A percentile compares a stretch with the other conserved stretches of the same genome.
phyloP scores from a whole-genome alignment of 768 basidiomycete genomes.

The Cubamyces sp. region DNA sequence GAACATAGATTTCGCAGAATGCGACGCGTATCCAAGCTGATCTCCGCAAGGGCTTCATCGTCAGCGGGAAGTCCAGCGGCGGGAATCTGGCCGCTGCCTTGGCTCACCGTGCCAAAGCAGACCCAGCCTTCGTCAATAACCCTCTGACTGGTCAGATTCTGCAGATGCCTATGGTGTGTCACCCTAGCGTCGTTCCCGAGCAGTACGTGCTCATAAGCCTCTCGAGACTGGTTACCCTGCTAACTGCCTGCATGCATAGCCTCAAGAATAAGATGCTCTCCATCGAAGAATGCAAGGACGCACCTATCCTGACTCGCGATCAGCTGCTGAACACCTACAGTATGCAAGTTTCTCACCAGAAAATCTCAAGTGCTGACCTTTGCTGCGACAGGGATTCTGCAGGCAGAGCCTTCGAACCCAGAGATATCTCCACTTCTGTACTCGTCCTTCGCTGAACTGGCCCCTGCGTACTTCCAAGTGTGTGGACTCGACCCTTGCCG shows the following conservation, averaged over 20 bases:
- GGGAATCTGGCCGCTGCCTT: slow-evolving; percentile 28
- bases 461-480: slow-evolving; percentile 33
- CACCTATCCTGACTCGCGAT: slow-evolving; percentile 16
- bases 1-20: background rate
- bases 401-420: slow-evolving; percentile 11
- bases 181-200: slow-evolving; percentile 26
- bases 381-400: background rate
- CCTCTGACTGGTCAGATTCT: slow-evolving; percentile 32
- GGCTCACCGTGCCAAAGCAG: slow-evolving; percentile 28
- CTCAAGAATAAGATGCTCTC: slow-evolving; percentile 28
- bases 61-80: slow-evolving; percentile 31
- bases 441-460: slow-evolving; percentile 22
- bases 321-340: slow-evolving; percentile 5
- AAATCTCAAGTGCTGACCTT: background rate
- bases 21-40: slow-evolving; percentile 16
- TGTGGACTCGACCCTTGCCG: slow-evolving; percentile 32
- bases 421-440: slow-evolving; percentile 28
- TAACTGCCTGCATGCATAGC: slow-evolving; percentile 18
- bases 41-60: slow-evolving; percentile 29
- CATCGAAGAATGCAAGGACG: slow-evolving; percentile 29
- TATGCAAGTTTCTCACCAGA: background rate
- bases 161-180: slow-evolving; percentile 24
- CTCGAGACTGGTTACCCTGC: too few species aligned
- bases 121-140: slow-evolving; percentile 24
- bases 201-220: slow-evolving; percentile 14